phyloP scores from a whole-genome alignment of 257 asterid species.

The Thymus mandschuricus region DNA sequence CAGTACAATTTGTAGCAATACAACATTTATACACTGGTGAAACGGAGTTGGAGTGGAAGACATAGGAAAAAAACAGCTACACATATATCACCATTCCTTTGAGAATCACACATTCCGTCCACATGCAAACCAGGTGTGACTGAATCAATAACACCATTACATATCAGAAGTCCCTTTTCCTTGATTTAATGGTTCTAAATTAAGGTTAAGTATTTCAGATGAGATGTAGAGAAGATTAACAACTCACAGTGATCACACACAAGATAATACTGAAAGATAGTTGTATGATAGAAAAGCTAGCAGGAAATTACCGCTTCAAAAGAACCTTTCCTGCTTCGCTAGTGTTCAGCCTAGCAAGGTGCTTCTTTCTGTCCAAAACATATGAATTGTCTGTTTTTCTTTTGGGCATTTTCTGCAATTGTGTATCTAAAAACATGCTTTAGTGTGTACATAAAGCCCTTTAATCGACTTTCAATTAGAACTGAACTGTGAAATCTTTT shows the following conservation, averaged over 20 bases:
- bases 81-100: neutral
- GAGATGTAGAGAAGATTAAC: neutral
- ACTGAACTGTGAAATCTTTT: neutral
- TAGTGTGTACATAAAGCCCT: constrained; percentile 38
- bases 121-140: neutral
- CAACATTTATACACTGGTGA: neutral
- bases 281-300: constrained; percentile 5
- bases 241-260: neutral
- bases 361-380: constrained; percentile 85
- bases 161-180: neutral
- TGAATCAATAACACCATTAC: neutral
- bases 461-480: neutral
- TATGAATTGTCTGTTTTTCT: constrained; percentile 95
- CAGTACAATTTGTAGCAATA: neutral
- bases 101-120: neutral
- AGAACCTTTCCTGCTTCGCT: constrained; percentile 93
- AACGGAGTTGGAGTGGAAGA: neutral
- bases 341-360: constrained; percentile 93
- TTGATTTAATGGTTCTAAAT: neutral
- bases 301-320: constrained; percentile 72
- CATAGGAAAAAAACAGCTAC: neutral
- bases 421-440: constrained; percentile 73
- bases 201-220: neutral
- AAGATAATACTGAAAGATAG: neutral
- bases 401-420: constrained; percentile 99